Evolutionary conservation across 2,329 filamentous ascomycete genomes (phyloP).

Genomic region (Penicillium sp.): DNA sequence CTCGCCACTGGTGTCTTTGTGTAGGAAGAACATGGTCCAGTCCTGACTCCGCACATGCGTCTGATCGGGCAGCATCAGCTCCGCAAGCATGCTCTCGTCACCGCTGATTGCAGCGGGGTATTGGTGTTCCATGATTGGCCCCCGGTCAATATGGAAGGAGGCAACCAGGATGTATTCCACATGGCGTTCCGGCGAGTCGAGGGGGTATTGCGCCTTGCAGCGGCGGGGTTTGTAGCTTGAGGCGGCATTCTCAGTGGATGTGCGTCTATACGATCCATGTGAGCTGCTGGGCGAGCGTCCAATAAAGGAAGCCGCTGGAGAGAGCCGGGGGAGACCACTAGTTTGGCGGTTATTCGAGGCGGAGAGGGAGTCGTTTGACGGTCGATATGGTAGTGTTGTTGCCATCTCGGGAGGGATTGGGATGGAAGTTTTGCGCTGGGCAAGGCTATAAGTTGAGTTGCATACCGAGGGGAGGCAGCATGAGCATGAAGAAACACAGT

Average conservation of each 20-base stretch:
- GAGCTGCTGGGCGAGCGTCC: slow-evolving; percentile 50
- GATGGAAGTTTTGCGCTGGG: slow-evolving; percentile 17
- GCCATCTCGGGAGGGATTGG: slow-evolving; percentile 29
- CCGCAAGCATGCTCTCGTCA: slow-evolving; percentile 95
- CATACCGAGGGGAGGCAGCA: slow-evolving; percentile 19
- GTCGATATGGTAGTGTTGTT: slow-evolving; percentile 38
- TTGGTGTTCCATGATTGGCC: slow-evolving; percentile 97
- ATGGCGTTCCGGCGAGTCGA: slow-evolving; percentile 77
- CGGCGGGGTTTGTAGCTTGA: slow-evolving; percentile 52
- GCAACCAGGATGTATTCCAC: slow-evolving; percentile 98
- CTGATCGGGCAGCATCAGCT: slow-evolving; percentile 97
- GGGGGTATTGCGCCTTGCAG: slow-evolving; percentile 70
- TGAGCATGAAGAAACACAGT: neutral
- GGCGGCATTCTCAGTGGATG: slow-evolving; percentile 41
- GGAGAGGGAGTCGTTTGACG: slow-evolving; percentile 48
- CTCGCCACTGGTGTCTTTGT: slow-evolving; percentile 84
- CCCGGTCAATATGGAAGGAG: slow-evolving; percentile 93
- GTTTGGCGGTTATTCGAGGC: slow-evolving; percentile 46
- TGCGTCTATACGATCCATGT: slow-evolving; percentile 35
- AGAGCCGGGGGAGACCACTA: slow-evolving; percentile 55
- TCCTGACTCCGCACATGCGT: slow-evolving; percentile 92
- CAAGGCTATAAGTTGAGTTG: slow-evolving; percentile 13
- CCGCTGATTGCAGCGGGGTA: slow-evolving; percentile 93
- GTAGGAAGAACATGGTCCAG: slow-evolving; percentile 98
- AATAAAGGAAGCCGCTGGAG: slow-evolving; percentile 57